A percentile compares a stretch with the other conserved stretches of the same genome.
Evolutionary conservation across 2,329 filamentous ascomycete genomes (phyloP).

Genomic region (Sclerotinia borealis): DNA sequence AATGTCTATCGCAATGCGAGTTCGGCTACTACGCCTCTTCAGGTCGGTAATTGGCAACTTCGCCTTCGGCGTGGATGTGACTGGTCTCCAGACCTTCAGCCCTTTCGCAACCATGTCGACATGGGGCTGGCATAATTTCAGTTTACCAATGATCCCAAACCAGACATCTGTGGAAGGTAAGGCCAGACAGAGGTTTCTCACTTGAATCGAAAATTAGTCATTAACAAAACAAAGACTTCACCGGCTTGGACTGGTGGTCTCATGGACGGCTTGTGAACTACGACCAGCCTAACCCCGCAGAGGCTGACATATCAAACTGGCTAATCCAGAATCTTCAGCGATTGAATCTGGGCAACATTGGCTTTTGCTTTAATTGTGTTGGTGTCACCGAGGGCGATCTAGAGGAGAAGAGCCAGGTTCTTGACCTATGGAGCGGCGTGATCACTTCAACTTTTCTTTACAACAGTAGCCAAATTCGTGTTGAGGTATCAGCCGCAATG

Average conservation of each 20-base stretch:
- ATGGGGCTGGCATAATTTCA: conserved; percentile 43
- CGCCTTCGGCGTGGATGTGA: conserved; percentile 42
- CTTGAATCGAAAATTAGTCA: conserved; percentile 28
- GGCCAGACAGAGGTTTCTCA: not conserved
- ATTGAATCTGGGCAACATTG: conserved; percentile 40
- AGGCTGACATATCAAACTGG: conserved; percentile 42
- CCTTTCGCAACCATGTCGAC: conserved; percentile 39
- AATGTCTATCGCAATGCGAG: conserved; percentile 25
- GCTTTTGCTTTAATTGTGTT: conserved; percentile 33
- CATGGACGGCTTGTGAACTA: conserved; percentile 40
- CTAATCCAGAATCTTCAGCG: conserved; percentile 44
- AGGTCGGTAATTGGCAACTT: conserved; percentile 44
- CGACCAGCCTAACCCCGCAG: conserved; percentile 36
- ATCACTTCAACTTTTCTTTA: conserved; percentile 37
- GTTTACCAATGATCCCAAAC: conserved; percentile 34
- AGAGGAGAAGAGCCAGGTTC: conserved; percentile 31
- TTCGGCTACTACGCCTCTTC: conserved; percentile 32
- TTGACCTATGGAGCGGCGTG: conserved; percentile 36
- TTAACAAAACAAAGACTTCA: conserved; percentile 2
- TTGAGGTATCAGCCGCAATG: conserved; percentile 37
- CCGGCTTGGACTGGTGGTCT: conserved; percentile 32
- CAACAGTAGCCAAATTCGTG: conserved; percentile 30
- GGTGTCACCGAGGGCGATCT: conserved; percentile 32
- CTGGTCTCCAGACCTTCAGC: conserved; percentile 40
- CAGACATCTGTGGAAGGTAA: conserved; percentile 30